Evolutionary conservation across 768 basidiomycete species (phyloP), one percentile per base, ranked within the genome.

Genomic region (Tephrocybe rancida): DNA sequence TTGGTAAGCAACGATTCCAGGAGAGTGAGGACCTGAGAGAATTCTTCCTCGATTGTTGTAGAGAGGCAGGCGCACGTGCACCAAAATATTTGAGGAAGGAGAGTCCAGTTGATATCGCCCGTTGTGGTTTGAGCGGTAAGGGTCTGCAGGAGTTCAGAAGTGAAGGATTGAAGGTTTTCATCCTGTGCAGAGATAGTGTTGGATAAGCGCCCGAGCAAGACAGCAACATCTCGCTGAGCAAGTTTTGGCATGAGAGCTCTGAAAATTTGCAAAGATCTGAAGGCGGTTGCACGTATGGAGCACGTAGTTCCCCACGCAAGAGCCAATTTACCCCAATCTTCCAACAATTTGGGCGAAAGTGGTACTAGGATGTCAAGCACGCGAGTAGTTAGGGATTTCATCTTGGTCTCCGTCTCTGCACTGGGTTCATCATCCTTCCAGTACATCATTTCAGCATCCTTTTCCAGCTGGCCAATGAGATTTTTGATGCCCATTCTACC

Each of bases 31-130:
- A 83, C 83, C 52, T 88, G 82, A 1, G 71, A 64, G 61, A 91
- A 97, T 68, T 98, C 95, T 10, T 75, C 68, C 65, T 96, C 90
- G 32, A 90, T 86, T 0, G 88, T 87, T 2, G 93, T 95, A 24
- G 84, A 86, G 18, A 96, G 79, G 62, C 86, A 90, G 1, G 92
- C 94, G 41, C 82, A 81, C 2, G 86, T 77, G 64, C 85, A 87
- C 95, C 95, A 97, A 68, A 91, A 96, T 45, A 95, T 74, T 57
- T 91, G 90, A 2, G 95, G 92, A 11, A 90, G 72, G 24, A 92
- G 75, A 0, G 77, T 70, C 48, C 77, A 72, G 57, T 88, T 80
- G 13, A 90, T 73, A 44, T 87, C 82, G 13, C 75, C 70, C 3
- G 79, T 73, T 16, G 75, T 73, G 18, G 83, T 81, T 54, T 89